These are phyloP conservation scores for Filosporella fistucella DNA, from an alignment of 495 filamentous ascomycete species.

Conservation along the genomic window DNA sequence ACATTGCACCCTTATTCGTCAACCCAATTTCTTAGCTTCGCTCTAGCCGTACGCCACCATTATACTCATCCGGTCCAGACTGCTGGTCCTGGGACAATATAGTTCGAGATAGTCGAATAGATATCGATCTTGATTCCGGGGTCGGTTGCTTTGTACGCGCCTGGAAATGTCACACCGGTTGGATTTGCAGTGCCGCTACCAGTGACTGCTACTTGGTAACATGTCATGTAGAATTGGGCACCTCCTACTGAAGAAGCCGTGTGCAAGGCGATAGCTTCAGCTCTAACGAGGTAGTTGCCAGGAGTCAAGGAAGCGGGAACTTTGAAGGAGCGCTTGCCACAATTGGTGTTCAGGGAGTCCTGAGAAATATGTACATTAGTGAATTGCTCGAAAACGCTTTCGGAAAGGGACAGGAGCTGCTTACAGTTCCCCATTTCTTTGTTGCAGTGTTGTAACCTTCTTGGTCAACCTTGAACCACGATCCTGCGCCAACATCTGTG, in stretches of 20 bases:
- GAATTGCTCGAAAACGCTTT: too few species aligned
- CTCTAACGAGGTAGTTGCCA: conserved; percentile 46
- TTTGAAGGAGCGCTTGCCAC: conserved; percentile 36
- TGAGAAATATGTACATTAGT: too few species aligned
- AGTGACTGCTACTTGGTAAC: conserved; percentile 48
- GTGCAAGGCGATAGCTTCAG: conserved; percentile 47
- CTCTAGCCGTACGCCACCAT: too few species aligned
- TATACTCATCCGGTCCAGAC: too few species aligned
- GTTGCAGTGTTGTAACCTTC: conserved; percentile 14
- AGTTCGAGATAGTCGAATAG: conserved; percentile 42
- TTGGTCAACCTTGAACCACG: conserved; percentile 18
- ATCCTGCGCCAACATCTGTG: conserved; percentile 27
- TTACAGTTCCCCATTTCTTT: too few species aligned
- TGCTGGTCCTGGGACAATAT: conserved; percentile 40
- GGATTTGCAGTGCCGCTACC: conserved; percentile 39
- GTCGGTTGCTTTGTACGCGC: conserved; percentile 44
- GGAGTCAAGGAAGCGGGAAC: conserved; percentile 38
- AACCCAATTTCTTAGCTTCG: too few species aligned
- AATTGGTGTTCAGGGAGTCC: conserved; percentile 13
- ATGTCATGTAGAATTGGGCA: conserved; percentile 45
- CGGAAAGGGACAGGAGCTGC: too few species aligned
- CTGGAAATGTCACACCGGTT: conserved; percentile 48
- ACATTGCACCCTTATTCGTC: too few species aligned
- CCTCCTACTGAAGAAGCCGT: conserved; percentile 30
- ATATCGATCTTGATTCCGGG: conserved; percentile 50